These are phyloP conservation scores for Aspergillus carlsbadensis DNA, from an alignment of 495 filamentous ascomycete species.

Conservation along the genomic window DNA sequence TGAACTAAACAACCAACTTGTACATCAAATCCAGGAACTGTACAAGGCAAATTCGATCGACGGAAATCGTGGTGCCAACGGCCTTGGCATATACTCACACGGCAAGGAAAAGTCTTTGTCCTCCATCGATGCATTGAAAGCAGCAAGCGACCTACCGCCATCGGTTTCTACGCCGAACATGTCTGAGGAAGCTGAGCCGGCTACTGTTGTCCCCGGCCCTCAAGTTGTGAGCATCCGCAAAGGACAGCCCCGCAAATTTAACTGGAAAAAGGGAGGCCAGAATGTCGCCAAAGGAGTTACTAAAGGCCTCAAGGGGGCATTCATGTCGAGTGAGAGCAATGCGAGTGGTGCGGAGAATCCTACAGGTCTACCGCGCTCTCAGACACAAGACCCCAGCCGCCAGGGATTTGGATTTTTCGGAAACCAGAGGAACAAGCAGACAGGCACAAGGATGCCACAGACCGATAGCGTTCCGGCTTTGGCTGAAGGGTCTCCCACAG, in stretches of 20 bases:
- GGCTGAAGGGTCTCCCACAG: constrained; percentile 54
- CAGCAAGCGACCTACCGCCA: constrained; percentile 49
- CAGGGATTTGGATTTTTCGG: constrained; percentile 78
- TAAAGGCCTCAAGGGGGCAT: constrained; percentile 87
- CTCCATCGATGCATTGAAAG: constrained; percentile 57
- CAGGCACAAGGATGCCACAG: constrained; percentile 48
- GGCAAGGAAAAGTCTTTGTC: constrained; percentile 70
- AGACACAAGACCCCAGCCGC: constrained; percentile 53
- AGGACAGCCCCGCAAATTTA: constrained; percentile 90
- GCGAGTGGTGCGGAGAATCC: constrained; percentile 35
- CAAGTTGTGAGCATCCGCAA: constrained; percentile 92
- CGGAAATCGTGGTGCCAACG: constrained; percentile 59
- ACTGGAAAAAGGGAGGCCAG: constrained; percentile 96
- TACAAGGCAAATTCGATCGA: constrained; percentile 76
- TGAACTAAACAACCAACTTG: constrained; percentile 91
- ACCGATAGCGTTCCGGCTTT: constrained; percentile 53
- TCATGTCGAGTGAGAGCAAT: constrained; percentile 51
- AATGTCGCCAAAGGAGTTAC: constrained; percentile 89
- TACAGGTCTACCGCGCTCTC: constrained; percentile 46
- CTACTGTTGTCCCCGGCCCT: constrained; percentile 70
- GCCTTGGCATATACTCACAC: constrained; percentile 82
- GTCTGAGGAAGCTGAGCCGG: constrained; percentile 64
- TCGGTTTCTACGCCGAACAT: constrained; percentile 59
- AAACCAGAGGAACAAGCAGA: constrained; percentile 50
- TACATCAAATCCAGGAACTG: constrained; percentile 88